Conservation (phyloP, 768 basidiomycete genomes). For the Strobilomyces echinocephalus region DNA sequence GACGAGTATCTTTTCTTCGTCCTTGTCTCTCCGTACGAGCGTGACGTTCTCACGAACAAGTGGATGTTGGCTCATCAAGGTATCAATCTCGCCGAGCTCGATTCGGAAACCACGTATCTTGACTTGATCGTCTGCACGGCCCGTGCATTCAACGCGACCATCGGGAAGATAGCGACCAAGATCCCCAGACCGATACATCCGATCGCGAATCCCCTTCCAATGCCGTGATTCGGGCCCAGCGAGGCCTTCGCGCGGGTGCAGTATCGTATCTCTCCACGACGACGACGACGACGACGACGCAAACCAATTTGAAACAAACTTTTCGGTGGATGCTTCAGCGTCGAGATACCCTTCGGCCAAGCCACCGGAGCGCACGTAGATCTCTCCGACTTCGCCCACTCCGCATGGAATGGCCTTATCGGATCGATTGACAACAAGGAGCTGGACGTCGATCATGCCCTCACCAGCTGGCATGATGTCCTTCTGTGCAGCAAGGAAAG, state of each 20-base stretch:
- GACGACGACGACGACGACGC: conserved; percentile 36
- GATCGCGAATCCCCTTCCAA: conserved; percentile 94
- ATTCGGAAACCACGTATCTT: conserved; percentile 99
- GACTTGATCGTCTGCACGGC: conserved; percentile 96
- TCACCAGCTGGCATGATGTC: conserved; percentile 97
- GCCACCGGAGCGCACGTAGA: conserved; percentile 95
- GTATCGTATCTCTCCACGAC: conserved; percentile 66
- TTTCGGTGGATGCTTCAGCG: conserved; percentile 73
- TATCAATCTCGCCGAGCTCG: conserved; percentile 97
- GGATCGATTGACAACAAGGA: conserved; percentile 89
- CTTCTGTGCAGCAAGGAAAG: conserved; percentile 91
- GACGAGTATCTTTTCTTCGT: conserved; percentile 98
- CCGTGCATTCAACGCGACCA: conserved; percentile 94
- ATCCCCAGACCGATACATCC: conserved; percentile 98
- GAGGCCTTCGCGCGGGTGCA: conserved; percentile 49
- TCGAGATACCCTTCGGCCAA: conserved; percentile 94
- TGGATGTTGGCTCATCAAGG: conserved; percentile 88
- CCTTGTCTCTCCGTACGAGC: conserved; percentile 92
- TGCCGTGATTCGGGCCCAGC: conserved; percentile 70
- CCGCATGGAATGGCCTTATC: conserved; percentile 85
- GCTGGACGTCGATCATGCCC: conserved; percentile 97
- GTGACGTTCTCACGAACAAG: conserved; percentile 97
- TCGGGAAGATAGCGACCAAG: conserved; percentile 90
- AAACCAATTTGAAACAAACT: conserved; percentile 97
- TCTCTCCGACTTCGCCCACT: conserved; percentile 96